Conservation (phyloP, 108 stramenopile genomes). For the Nitzschia sp. region DNA sequence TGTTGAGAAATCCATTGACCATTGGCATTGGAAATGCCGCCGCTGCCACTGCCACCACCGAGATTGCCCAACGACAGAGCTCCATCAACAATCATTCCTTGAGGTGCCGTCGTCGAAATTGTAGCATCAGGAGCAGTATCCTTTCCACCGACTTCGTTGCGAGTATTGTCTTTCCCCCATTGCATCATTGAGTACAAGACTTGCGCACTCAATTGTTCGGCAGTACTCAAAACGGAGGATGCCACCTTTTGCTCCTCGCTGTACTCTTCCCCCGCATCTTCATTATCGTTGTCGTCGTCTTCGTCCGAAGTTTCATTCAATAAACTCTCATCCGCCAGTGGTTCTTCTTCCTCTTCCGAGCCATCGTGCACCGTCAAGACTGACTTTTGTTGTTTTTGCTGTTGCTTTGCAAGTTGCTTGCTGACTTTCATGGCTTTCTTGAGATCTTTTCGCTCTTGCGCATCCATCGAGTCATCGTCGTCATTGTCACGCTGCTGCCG, state of each 20-base stretch:
- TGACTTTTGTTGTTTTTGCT: not conserved
- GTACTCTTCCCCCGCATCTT: constrained; percentile 53
- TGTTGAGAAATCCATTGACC: constrained; percentile 69
- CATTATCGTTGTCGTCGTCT: constrained; percentile 43
- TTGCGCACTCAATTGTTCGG: constrained; percentile 66
- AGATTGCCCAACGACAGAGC: constrained; percentile 42
- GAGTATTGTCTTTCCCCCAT: too few species aligned
- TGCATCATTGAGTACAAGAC: constrained; percentile 57
- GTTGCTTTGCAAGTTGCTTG: constrained; percentile 1
- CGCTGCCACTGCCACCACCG: not conserved
- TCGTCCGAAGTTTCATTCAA: constrained; percentile 9
- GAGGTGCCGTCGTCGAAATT: too few species aligned
- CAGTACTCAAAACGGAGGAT: constrained; percentile 53
- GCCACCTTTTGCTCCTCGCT: constrained; percentile 70
- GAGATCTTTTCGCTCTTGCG: constrained; percentile 43
- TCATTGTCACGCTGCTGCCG: not conserved
- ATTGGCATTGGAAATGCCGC: not conserved
- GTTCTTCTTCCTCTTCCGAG: constrained; percentile 20
- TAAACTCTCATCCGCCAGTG: constrained; percentile 10
- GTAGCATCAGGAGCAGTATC: constrained; percentile 20
- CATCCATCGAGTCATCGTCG: constrained; percentile 12
- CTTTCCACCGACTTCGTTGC: constrained; percentile 2
- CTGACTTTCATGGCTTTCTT: constrained; percentile 38
- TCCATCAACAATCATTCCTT: constrained; percentile 70
- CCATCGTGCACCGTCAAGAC: not conserved